Evolutionary conservation across 1,284 basidiomycete species (phyloP).

Genomic region (Ustilago xerochloae): DNA sequence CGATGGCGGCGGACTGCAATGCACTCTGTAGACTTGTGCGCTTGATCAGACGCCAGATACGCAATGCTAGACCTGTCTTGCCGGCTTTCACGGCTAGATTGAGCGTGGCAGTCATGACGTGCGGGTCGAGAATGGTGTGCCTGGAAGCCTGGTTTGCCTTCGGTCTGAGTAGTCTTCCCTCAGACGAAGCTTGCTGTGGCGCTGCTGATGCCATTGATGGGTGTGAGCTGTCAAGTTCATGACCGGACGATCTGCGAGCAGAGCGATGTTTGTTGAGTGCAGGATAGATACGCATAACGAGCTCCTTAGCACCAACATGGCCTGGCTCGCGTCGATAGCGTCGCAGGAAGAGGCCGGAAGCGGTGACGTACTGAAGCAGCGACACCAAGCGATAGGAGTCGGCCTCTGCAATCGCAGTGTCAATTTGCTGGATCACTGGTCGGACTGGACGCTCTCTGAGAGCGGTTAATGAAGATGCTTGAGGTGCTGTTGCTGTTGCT

Average conservation of each 20-base stretch:
- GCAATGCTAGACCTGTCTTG: constrained; percentile 42
- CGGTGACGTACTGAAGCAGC: constrained; percentile 39
- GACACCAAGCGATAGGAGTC: constrained; percentile 43
- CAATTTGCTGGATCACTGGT: constrained; percentile 37
- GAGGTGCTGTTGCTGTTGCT: not conserved
- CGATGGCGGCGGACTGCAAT: constrained; percentile 5
- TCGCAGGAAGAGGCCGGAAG: constrained; percentile 28
- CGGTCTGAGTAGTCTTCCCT: constrained; percentile 4
- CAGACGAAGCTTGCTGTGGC: not conserved
- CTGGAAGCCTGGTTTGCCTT: constrained; percentile 32
- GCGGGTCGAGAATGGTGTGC: constrained; percentile 42
- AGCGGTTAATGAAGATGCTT: not conserved
- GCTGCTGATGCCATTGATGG: too few relatives aligned
- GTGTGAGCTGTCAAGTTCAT: not conserved
- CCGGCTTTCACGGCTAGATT: constrained; percentile 50
- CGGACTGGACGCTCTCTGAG: not conserved
- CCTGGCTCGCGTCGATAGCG: constrained; percentile 35
- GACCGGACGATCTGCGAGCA: not conserved
- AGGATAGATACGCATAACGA: constrained; percentile 47
- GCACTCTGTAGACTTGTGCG: constrained; percentile 42
- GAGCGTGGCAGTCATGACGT: constrained; percentile 47
- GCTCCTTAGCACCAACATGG: constrained; percentile 27
- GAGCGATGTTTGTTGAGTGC: constrained; percentile 33
- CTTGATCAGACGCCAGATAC: constrained; percentile 58
- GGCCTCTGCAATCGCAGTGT: constrained; percentile 26